These are phyloP conservation scores for Dothidotthia symphoricarpi DNA, from an alignment of 2,329 filamentous ascomycete species.

Conservation along the genomic window DNA sequence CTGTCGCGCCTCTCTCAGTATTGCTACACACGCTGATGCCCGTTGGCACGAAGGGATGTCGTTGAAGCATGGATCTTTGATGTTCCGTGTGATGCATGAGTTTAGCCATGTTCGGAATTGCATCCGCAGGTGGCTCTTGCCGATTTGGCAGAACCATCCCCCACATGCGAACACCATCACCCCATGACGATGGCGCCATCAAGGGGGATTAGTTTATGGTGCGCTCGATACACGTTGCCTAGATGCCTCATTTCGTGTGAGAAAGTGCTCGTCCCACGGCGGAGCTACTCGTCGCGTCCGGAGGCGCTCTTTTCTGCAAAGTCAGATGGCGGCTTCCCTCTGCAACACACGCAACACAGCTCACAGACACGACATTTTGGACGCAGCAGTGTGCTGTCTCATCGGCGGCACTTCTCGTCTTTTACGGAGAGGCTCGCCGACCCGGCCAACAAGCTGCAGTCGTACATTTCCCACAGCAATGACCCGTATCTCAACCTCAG, in stretches of 20 bases:
- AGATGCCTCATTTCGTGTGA: background rate
- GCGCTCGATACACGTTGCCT: background rate
- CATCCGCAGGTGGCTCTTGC: no score
- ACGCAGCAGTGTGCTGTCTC: background rate
- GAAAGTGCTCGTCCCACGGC: background rate
- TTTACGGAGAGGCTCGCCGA: conserved; percentile 33
- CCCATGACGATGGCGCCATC: conserved; percentile 19
- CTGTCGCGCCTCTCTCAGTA: no score
- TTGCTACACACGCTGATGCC: background rate
- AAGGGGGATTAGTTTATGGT: conserved; percentile 8
- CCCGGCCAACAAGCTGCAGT: conserved; percentile 42
- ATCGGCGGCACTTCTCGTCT: conserved; percentile 15
- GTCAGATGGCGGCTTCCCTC: background rate
- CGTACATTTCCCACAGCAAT: conserved; percentile 53
- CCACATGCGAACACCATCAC: conserved; percentile 6
- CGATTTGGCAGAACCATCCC: no score
- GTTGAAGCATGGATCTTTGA: conserved; percentile 7
- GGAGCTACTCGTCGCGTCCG: background rate
- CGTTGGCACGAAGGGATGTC: background rate
- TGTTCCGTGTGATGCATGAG: conserved; percentile 4
- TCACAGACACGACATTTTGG: background rate
- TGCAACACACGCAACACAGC: background rate
- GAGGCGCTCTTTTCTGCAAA: background rate
- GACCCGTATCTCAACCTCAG: conserved; percentile 90
- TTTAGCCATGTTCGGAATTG: background rate